Base-by-base conservation (phyloP, 768 basidiomycete genomes). In the Pluteus cervinus region DNA sequence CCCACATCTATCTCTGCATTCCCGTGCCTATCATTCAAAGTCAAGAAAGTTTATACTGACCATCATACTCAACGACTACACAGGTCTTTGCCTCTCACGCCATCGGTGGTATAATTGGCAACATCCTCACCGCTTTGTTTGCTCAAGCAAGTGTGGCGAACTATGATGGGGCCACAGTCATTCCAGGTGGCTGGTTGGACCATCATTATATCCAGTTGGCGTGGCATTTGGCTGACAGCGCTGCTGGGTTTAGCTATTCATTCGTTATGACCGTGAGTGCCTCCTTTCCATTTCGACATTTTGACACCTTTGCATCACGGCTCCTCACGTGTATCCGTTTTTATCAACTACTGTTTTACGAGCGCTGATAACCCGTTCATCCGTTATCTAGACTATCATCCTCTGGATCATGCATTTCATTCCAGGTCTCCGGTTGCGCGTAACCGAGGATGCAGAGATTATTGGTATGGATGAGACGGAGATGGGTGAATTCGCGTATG, bases 81-180 rank as follows among this genome's bases (percentile, higher is more conserved):
- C 36, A 92, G 82, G 90, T 96, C 54, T 96, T 94, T 52, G 89
- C 93, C 5, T 81, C 81, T 12, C 86, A 89, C 50, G 75, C 68
- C 22, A 55, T 91, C 29, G 89, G 88, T 42, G 87, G 87, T 21
- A 53, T 88, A 22, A 73, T 85, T 32, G 86, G 86, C 12, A 89
- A 89, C 56, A 57, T 93, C 44, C 69, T 91, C 47, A 94, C 91
- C 2, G 91, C 74, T 18, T 66, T 94, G 21, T 97, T 94, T 52
- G 90, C 91, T 1, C 86, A 94, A 56, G 49, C 76, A 4, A 75
- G 73, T 38, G 70, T 96, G 24, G 87, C 91, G 17, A 71, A 66
- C 34, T 85, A 82, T 48, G 93, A 97, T 58, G 92, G 88, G 3
- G 47, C 66, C 42, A 70, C 76, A 3, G 16, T 17, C 0, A 84